Base-by-base conservation (phyloP, 2,329 filamentous ascomycete genomes). In the Hypomyces rosellus region DNA sequence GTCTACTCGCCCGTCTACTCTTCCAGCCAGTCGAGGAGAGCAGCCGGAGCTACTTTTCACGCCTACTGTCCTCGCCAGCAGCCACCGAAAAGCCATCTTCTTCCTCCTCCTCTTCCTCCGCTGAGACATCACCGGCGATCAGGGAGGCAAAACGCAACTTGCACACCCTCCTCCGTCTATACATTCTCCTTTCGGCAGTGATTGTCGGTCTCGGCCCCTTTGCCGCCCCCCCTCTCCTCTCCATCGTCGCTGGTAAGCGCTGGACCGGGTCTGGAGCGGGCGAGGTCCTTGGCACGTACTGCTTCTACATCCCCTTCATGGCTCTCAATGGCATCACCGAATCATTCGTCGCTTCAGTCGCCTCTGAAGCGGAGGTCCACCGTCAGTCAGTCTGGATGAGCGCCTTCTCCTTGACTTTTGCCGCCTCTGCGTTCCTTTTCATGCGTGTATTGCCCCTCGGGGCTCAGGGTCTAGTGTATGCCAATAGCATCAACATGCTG, bases 11-110 rank as follows among this genome's bases (percentile, higher is more conserved):
- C 0, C 82, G 93, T 3, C 81, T 97, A 56, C 73, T 99, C 46
- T 92, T 99, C 65, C 93, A 97, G 62, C 95, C 93, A 7, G 82
- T 99, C 53, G 93, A 99, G 68, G 95, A 99, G 69, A 92, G 86
- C 65, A 91, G 87, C 56, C 85, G 95, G 37, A 90, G 85, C 63
- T 84, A 96, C 63, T 96, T 97, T 53, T 91, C 89, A 47, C 86
- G 86, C 34, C 74, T 96, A 1, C 81, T 96, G 18, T 67, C 75
- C 0, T 64, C 68, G 1, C 49, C 62, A 1, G 36, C 47, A 4
- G 37, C 56, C 13, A 61, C 52, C 41, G 54, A 51, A 20, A 57
- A 61, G 18, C 37, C 59, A 15, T 34, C 37, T 4, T 49, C 25
- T 42, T 57, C 9, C 5, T 20, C 20, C 5, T 20, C 20, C 5